Base-by-base conservation (phyloP, 164 flowering plant genomes). In the Nymphaea thermarum region DNA sequence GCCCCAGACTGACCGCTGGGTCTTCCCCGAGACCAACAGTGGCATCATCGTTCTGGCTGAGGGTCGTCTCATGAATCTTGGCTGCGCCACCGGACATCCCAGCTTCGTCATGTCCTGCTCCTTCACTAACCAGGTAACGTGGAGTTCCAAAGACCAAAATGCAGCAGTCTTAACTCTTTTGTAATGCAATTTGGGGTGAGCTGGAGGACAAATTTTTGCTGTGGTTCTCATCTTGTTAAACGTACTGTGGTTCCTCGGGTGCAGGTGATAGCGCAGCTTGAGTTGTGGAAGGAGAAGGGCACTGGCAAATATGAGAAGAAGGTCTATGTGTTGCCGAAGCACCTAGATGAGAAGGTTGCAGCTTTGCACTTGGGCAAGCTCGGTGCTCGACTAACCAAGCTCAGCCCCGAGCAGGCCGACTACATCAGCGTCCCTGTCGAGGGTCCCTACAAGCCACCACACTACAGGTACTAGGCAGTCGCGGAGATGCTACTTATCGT, bases 61-160 rank as follows among this genome's bases (percentile, higher is more conserved):
- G 70, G 78, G 78, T 2, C 67, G 75, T 10, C 66, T 72, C 4
- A 72, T 76, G 75, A 76, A 76, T 70, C 70, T 76, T 65, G 77
- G 77, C n/a, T 74, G 77, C 18, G 77, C 77, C 7, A 74, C 77
- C 12, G 77, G 77, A 17, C 77, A 74, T 62, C 77, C 77, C 43
- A 70, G 77, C 71, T 74, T 74, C 41, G 77, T 74, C 65, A 74
- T 74, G 77, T 74, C 77, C 16, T 74, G 77, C 70, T 74, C 77
- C 65, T 74, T 74, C 73, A 74, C 77, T 44, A 74, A 74, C 70
- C 77, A 74, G 68, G 74, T 72, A 72, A 53, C 57, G 8, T 4
- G 57, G 8, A 8, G 8, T 25, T 51, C 57, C 14, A 8, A 51
- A 25, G 36, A 25, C 36, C 36, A 25, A 25, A 25, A 25, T 25